These are phyloP conservation scores for Aspergillus affinis DNA, from an alignment of 495 filamentous ascomycete genomes.

Conservation along the genomic window DNA sequence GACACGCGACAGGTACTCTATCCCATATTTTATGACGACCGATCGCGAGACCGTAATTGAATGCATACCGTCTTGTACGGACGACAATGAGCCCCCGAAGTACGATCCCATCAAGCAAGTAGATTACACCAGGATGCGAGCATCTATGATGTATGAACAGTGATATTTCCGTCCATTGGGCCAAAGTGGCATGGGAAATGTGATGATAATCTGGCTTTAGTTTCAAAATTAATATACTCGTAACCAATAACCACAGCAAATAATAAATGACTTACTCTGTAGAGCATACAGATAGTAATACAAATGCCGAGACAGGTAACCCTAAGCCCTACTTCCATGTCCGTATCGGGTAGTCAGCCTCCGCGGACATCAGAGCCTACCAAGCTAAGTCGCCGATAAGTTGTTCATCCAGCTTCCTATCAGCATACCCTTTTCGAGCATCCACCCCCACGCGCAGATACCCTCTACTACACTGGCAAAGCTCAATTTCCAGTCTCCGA, in stretches of 20 bases:
- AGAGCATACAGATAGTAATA: too few relatives aligned
- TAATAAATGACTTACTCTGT: too few relatives aligned
- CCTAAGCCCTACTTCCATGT: constrained; percentile 18
- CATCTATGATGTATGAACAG: constrained; percentile 48
- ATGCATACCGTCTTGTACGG: constrained; percentile 52
- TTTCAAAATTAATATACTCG: too few relatives aligned
- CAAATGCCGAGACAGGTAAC: constrained; percentile 5
- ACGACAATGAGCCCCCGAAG: constrained; percentile 40
- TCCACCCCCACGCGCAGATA: not conserved
- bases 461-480: not conserved
- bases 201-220: not conserved
- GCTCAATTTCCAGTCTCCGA: not conserved
- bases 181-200: not conserved
- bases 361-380: constrained; percentile 16
- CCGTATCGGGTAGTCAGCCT: constrained; percentile 12
- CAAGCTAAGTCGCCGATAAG: constrained; percentile 5
- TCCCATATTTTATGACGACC: constrained; percentile 61
- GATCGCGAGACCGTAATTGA: constrained; percentile 56
- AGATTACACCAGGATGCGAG: constrained; percentile 52
- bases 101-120: constrained; percentile 54
- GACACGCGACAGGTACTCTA: constrained; percentile 57
- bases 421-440: not conserved
- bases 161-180: not conserved
- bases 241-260: too few relatives aligned
- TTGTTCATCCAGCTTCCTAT: constrained; percentile 8